phyloP scores from a whole-genome alignment of 441 rosid species.

The Gossypium davidsonii region DNA sequence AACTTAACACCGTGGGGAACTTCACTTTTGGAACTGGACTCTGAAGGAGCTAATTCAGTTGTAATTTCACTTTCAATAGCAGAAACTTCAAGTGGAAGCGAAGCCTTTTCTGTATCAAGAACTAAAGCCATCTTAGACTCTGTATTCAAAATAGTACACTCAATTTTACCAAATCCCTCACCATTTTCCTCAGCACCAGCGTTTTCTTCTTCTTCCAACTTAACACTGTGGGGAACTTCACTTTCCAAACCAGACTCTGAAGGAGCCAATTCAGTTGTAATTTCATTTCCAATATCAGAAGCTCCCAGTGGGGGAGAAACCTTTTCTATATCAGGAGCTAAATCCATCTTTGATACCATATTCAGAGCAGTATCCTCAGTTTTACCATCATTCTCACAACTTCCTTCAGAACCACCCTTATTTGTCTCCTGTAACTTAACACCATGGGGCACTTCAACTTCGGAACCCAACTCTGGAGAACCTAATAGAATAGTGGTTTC shows the following conservation, averaged over 20 bases:
- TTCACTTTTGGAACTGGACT: background rate
- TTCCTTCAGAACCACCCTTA: slow-evolving; percentile 8
- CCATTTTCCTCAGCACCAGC: slow-evolving; percentile 4
- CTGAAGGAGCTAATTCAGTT: slow-evolving; percentile 10
- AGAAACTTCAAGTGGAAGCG: background rate
- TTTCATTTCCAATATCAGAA: slow-evolving; percentile 12
- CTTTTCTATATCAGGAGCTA: slow-evolving; percentile 14
- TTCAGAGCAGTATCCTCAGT: background rate
- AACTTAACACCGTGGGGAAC: background rate
- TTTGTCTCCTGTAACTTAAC: background rate
- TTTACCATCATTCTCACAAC: slow-evolving; percentile 19
- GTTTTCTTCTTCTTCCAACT: slow-evolving; percentile 1
- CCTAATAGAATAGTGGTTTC: slow-evolving; percentile 12
- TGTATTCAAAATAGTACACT: background rate
- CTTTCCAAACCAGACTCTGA: background rate
- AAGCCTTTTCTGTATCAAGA: slow-evolving; percentile 15
- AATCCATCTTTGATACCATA: background rate
- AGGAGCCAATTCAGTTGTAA: slow-evolving; percentile 10
- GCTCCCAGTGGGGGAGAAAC: slow-evolving; percentile 2
- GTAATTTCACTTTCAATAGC: slow-evolving; percentile 12
- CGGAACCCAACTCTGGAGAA: background rate
- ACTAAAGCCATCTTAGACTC: background rate
- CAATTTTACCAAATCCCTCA: slow-evolving; percentile 10
- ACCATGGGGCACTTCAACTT: slow-evolving; percentile 3
- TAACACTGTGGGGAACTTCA: slow-evolving; percentile 1